phyloP scores from a whole-genome alignment of 192 early-diverging fungal genomes.

The Funneliformis geosporum region DNA sequence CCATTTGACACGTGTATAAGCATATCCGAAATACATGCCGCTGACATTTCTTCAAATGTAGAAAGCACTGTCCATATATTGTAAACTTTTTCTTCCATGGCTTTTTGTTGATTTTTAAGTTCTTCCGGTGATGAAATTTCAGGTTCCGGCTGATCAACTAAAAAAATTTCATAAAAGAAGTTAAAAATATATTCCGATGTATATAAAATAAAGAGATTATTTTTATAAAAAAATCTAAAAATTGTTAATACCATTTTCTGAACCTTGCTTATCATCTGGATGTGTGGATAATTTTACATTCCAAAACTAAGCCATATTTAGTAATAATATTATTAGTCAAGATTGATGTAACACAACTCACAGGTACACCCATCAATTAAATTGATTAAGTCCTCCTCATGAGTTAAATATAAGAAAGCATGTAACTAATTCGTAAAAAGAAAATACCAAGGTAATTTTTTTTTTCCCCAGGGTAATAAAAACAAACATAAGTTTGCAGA shows the following conservation, averaged over 20 bases:
- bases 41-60: constrained; percentile 94
- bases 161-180: neutral
- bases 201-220: neutral
- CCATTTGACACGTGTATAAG: constrained; percentile 87
- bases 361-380: neutral
- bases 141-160: neutral
- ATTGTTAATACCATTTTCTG: constrained; percentile 22
- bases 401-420: neutral
- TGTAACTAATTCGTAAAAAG: neutral
- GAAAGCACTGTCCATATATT: constrained; percentile 89
- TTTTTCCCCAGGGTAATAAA: neutral
- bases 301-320: constrained; percentile 52
- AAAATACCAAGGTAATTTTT: constrained; percentile 1
- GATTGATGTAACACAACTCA: too few species aligned
- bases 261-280: constrained; percentile 25
- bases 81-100: constrained; percentile 86
- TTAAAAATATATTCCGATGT: neutral
- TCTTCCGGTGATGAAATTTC: constrained; percentile 44
- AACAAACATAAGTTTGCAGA: neutral
- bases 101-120: constrained; percentile 59
- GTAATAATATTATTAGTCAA: neutral
- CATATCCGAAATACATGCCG: constrained; percentile 95
- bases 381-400: neutral
- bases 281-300: constrained; percentile 55
- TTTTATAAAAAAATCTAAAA: neutral